Conservation (phyloP, 441 rosid species). For the Erodium moschatum region DNA sequence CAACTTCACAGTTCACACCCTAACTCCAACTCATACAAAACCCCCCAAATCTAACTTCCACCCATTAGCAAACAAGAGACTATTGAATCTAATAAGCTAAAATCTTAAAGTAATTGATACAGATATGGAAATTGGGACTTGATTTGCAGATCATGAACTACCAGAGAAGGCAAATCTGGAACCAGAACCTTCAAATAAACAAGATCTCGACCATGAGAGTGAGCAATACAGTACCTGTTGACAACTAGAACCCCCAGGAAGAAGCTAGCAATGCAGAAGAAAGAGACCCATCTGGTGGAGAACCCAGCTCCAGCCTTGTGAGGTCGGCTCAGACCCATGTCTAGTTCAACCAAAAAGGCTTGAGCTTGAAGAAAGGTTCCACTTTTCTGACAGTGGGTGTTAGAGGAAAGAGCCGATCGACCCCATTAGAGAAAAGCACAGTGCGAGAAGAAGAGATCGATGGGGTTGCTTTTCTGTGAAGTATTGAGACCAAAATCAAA, state of each 20-base stretch:
- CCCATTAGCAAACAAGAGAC: conserved; percentile 2
- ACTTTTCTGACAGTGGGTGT: conserved; percentile 19
- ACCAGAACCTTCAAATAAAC: conserved; percentile 22
- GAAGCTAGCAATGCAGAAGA: conserved; percentile 84
- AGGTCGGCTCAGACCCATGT: conserved; percentile 71
- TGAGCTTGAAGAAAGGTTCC: conserved; percentile 30
- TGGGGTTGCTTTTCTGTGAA: neutral
- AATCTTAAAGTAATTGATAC: neutral
- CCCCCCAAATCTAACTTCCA: conserved; percentile 18
- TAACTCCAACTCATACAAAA: neutral
- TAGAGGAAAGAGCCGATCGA: conserved; percentile 28
- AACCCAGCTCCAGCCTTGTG: conserved; percentile 62
- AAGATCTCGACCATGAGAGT: conserved; percentile 31
- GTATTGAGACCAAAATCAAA: neutral
- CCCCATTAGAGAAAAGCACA: conserved; percentile 22
- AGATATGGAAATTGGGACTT: neutral
- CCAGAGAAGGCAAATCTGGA: conserved; percentile 17
- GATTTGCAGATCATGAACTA: conserved; percentile 1
- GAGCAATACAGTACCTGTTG: conserved; percentile 46
- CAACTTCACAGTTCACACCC: neutral
- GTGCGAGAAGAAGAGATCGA: conserved; percentile 9
- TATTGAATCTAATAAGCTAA: neutral
- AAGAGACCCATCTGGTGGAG: conserved; percentile 68
- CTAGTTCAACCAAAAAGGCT: conserved; percentile 19
- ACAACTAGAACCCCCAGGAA: conserved; percentile 75